Conservation (phyloP, 2,329 filamentous ascomycete species). For the Cercospora sp. region DNA sequence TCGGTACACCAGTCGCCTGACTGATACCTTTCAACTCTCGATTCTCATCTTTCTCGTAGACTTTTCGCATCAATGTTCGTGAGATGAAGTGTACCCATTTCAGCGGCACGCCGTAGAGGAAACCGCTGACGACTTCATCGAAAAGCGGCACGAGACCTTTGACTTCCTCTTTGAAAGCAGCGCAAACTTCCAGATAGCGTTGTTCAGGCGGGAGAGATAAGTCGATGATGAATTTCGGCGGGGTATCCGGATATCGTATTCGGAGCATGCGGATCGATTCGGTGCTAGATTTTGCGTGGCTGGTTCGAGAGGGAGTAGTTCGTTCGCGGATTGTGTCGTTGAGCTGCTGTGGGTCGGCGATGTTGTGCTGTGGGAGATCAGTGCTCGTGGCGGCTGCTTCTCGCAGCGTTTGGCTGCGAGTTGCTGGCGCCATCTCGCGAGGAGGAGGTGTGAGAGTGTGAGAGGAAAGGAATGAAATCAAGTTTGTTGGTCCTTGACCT, state of each 20-base stretch:
- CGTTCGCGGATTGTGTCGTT: slow-evolving; percentile 2
- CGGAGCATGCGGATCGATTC: not conserved
- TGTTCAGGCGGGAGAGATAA: slow-evolving; percentile 55
- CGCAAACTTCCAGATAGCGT: slow-evolving; percentile 54
- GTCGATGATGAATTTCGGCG: slow-evolving; percentile 48
- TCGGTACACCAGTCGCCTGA: slow-evolving; percentile 51
- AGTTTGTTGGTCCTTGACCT: slow-evolving; percentile 6
- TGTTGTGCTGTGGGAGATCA: slow-evolving; percentile 18
- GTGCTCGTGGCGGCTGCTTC: slow-evolving; percentile 19
- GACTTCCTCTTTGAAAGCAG: slow-evolving; percentile 49
- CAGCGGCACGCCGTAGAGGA: slow-evolving; percentile 37
- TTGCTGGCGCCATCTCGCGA: slow-evolving; percentile 15
- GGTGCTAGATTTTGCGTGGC: not conserved
- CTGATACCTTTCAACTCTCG: slow-evolving; percentile 63
- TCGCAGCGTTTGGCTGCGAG: slow-evolving; percentile 18
- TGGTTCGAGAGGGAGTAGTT: not conserved
- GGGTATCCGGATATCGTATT: slow-evolving; percentile 22
- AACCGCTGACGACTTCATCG: slow-evolving; percentile 49
- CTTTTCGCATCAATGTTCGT: slow-evolving; percentile 50
- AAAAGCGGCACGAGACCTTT: slow-evolving; percentile 52
- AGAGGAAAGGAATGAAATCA: not conserved
- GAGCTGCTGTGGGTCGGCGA: slow-evolving; percentile 13
- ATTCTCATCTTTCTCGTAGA: slow-evolving; percentile 59
- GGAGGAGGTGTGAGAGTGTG: not conserved
- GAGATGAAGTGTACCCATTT: slow-evolving; percentile 43